A percentile compares a stretch with the other conserved stretches of the same genome.
Evolutionary conservation across 257 asterid genomes (phyloP).

Genomic region (Salvia rosmarinus): DNA sequence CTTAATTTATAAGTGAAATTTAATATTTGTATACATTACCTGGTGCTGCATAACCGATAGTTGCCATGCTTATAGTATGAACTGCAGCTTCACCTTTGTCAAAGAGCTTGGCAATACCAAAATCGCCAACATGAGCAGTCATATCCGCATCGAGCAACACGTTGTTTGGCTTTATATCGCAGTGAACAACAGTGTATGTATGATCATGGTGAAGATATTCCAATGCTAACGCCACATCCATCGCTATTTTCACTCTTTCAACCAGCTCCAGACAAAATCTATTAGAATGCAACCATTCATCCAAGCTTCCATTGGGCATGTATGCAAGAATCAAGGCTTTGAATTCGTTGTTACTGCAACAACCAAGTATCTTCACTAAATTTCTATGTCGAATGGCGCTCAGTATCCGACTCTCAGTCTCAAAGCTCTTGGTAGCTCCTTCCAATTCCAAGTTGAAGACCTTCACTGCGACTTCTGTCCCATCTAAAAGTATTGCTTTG

Average conservation of each 20-base stretch:
- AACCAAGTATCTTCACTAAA: background rate
- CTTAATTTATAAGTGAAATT: background rate
- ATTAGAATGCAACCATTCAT: background rate
- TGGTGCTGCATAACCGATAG: slow-evolving; percentile 11
- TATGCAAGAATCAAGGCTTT: slow-evolving; percentile 11
- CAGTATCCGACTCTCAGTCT: background rate
- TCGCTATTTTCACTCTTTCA: background rate
- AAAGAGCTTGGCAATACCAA: background rate
- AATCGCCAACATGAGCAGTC: background rate
- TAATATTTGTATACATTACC: background rate
- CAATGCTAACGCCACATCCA: background rate
- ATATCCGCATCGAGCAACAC: background rate
- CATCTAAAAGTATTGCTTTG: background rate
- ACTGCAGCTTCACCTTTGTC: background rate
- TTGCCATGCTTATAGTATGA: slow-evolving; percentile 9
- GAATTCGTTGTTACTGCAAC: background rate
- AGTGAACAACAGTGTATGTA: background rate
- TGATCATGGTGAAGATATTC: slow-evolving; percentile 2
- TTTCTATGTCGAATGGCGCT: background rate
- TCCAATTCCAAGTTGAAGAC: background rate
- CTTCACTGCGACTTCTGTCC: background rate
- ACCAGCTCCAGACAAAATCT: background rate
- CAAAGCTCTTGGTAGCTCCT: background rate
- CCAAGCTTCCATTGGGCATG: slow-evolving; percentile 3
- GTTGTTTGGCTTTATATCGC: background rate